A percentile compares a stretch with the other conserved stretches of the same genome.
These are phyloP conservation scores for Microsporum canis DNA, from an alignment of 2,329 filamentous ascomycete species.

Conservation along the genomic window DNA sequence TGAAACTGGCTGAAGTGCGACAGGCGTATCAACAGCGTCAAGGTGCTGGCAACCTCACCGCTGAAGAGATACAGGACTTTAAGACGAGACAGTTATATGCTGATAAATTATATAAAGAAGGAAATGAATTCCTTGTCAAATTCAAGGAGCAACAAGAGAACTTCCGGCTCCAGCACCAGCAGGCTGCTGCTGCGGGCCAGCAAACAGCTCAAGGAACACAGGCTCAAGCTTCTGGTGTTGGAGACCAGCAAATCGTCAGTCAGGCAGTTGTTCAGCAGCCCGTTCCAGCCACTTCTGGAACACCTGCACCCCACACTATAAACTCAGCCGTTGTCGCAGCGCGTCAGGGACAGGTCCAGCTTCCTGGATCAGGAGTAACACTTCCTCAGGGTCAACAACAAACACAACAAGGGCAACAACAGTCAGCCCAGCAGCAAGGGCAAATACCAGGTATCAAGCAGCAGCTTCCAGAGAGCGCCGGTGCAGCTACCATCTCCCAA, in stretches of 20 bases:
- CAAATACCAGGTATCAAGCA: conserved; percentile 24
- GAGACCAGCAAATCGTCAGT: conserved; percentile 13
- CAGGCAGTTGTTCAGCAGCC: conserved; percentile 18
- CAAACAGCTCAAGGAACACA: conserved; percentile 1
- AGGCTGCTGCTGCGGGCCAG: conserved; percentile 17
- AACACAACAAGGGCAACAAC: conserved; percentile 17
- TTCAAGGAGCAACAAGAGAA: conserved; percentile 40
- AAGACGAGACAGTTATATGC: conserved; percentile 32
- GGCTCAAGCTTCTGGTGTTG: background rate
- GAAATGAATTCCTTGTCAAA: conserved; percentile 37
- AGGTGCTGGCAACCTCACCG: conserved; percentile 28
- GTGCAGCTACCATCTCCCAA: conserved; percentile 22
- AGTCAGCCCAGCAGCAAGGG: conserved; percentile 14
- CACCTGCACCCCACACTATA: conserved; percentile 37
- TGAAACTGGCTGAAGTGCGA: conserved; percentile 33
- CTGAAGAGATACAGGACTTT: conserved; percentile 35
- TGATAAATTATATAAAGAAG: conserved; percentile 33
- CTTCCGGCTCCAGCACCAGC: conserved; percentile 31
- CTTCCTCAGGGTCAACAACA: conserved; percentile 12
- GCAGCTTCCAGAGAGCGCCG: conserved; percentile 24
- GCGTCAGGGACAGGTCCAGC: conserved; percentile 7
- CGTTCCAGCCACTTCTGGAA: conserved; percentile 12
- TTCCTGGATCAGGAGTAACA: conserved; percentile 3
- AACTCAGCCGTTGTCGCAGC: conserved; percentile 39
- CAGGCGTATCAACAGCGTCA: conserved; percentile 30